Evolutionary conservation across 192 early-diverging fungal species (phyloP), one percentile per base, ranked within the genome.

Genomic region (Backusella morwellensis): DNA sequence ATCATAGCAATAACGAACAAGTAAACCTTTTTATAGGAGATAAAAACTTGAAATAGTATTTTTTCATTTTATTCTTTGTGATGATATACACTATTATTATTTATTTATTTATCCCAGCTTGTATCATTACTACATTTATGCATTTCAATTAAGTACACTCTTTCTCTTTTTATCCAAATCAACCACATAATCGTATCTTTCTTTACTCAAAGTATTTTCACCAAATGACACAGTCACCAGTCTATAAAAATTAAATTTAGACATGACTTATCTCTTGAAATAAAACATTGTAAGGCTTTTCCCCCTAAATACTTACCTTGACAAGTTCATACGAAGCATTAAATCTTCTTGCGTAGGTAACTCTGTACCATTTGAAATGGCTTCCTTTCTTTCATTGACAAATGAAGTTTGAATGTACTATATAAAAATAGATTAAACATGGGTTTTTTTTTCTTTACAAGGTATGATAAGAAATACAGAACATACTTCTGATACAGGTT

Each of bases 401-500:
- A 81, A 86, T 23, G 73, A 35, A 35, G 77, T 50, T 80, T 86
- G 83, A 72, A 86, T 83, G 71, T 80, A 72, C 83, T 84, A 73
- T 15, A 74, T 26, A 38, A 40, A 69, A 34, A 68, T 35, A 35
- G 36, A 14, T 66, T 40, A 12, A 29, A 7, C 14, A 21, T 68
- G 14, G 7, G 19, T 36, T 76, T 4, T 36, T 76, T 4, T 38
- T 23, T 67, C 35, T 35, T 23, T 21, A 32, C 2, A 17, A 35
- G 6, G 21, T 21, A 17, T 2, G 17, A 40, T 36, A 52, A 17
- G 11, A 17, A 44, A 34, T 14, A 11, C 32, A 32, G 32, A 8
- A 21, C 17, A 29, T 82, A 83, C 86, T 74, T 93, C 85, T 3
- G 93, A 91, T 44, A 92, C 82, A 8, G 84, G 76, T 34, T 91